Conservation (phyloP, 2,329 filamentous ascomycete species). For the Dactylella cylindrospora region DNA sequence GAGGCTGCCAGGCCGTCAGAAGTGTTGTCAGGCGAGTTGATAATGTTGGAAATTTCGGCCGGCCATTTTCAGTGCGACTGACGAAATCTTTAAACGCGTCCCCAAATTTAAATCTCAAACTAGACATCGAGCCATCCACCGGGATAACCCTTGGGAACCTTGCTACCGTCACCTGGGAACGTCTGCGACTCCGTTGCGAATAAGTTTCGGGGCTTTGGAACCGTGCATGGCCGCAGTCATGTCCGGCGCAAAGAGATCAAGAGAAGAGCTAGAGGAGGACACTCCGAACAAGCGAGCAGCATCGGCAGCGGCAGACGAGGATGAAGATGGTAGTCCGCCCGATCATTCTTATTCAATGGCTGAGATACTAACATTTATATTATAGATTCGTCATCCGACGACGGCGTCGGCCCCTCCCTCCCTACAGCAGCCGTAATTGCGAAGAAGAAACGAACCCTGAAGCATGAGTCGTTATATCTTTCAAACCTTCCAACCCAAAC, state of each 20-base stretch:
- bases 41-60: no score
- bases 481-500: conserved; percentile 78
- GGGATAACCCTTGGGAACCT: no score
- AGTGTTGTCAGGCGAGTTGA: no score
- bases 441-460: conserved; percentile 86
- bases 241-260: conserved; percentile 22
- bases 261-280: conserved; percentile 33
- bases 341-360: background rate
- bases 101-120: no score
- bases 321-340: conserved; percentile 25
- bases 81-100: no score
- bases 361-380: conserved; percentile 1
- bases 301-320: conserved; percentile 13
- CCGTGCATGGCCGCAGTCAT: no score
- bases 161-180: no score
- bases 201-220: no score
- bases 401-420: conserved; percentile 90
- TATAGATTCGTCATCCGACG: conserved; percentile 72
- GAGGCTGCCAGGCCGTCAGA: no score
- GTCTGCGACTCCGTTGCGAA: no score
- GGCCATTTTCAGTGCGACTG: no score
- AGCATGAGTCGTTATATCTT: conserved; percentile 84
- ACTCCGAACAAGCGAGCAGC: conserved; percentile 28
- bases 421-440: conserved; percentile 67
- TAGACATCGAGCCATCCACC: no score